Percentiles rank a stretch among this genome's conserved stretches.
Conservation (phyloP, 192 early-diverging fungal genomes). For the Rhizophagus clarus region DNA sequence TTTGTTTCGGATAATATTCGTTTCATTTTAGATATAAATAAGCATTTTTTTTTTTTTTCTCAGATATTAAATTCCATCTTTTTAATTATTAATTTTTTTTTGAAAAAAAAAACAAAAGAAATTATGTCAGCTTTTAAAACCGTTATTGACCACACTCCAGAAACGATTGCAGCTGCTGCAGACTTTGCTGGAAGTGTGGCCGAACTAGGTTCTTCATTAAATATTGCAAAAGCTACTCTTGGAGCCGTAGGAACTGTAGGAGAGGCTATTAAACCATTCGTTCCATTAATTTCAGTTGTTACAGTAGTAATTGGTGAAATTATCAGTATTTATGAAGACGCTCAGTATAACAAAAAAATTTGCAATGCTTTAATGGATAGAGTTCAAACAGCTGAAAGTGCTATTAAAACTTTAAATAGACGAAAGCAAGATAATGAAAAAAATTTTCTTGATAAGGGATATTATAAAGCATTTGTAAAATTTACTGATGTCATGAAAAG, state of each 20-base stretch:
- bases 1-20: no score
- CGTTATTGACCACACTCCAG: no score
- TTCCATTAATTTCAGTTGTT: background rate
- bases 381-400: background rate
- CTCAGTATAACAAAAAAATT: background rate
- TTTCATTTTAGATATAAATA: no score
- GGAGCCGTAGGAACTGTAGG: background rate
- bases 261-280: background rate
- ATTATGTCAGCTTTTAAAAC: no score
- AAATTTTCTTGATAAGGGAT: background rate
- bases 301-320: background rate
- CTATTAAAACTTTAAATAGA: conserved; percentile 10
- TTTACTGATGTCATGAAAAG: conserved; percentile 16
- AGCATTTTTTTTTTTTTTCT: no score
- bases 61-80: no score
- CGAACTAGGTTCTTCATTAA: no score
- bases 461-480: background rate
- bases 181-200: no score
- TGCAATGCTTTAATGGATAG: conserved; percentile 3
- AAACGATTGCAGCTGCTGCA: no score
- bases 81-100: no score
- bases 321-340: background rate
- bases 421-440: background rate
- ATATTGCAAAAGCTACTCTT: background rate
- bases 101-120: no score